Percentiles rank a stretch among this genome's conserved stretches.
Evolutionary conservation across 352 stramenopile species (phyloP).

Genomic region (Globisporangium middletonii): DNA sequence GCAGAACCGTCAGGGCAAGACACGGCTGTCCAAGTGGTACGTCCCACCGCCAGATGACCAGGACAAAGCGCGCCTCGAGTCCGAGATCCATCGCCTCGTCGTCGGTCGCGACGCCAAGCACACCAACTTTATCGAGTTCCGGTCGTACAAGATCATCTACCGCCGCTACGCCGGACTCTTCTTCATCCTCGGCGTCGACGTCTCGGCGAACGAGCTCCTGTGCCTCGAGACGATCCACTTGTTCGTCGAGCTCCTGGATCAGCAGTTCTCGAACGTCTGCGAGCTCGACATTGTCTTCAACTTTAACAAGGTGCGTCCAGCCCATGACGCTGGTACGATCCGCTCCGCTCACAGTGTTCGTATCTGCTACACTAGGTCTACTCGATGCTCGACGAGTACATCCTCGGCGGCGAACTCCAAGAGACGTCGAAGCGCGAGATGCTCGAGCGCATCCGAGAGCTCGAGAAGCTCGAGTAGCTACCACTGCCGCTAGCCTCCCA

Average conservation of each 20-base stretch:
- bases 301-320: conserved; percentile 85
- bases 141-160: conserved; percentile 99
- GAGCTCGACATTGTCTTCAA: conserved; percentile 96
- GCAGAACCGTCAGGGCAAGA: conserved; percentile 99
- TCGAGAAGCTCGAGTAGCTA: conserved; percentile 88
- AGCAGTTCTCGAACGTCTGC: conserved; percentile 98
- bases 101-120: conserved; percentile 86
- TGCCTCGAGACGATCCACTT: conserved; percentile 98
- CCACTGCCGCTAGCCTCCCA: neutral
- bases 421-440: conserved; percentile 92
- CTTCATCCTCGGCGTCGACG: conserved; percentile 96
- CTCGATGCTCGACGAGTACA: conserved; percentile 93
- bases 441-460: conserved; percentile 87
- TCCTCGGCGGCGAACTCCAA: conserved; percentile 91
- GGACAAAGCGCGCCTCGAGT: conserved; percentile 81
- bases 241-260: conserved; percentile 98
- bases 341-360: neutral
- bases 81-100: conserved; percentile 89
- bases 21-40: conserved; percentile 99
- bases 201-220: conserved; percentile 96
- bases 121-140: conserved; percentile 97
- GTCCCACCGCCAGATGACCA: conserved; percentile 78
- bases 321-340: too few species aligned
- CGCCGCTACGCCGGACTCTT: conserved; percentile 97
- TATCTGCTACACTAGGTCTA: conserved; percentile 57